Evolutionary conservation across 345 rosid species (phyloP).

Genomic region (Alliaria petiolata): DNA sequence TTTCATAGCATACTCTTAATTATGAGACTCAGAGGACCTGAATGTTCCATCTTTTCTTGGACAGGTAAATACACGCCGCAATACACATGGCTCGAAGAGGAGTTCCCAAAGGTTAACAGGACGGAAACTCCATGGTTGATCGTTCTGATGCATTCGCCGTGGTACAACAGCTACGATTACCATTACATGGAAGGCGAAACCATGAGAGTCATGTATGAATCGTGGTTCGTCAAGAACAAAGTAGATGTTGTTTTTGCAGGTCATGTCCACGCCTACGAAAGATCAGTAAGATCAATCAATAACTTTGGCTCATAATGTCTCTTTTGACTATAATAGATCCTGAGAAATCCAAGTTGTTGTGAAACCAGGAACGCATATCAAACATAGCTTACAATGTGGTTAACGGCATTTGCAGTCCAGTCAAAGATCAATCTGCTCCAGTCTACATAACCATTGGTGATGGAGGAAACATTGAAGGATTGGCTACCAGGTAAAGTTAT

Average conservation of each 20-base stretch:
- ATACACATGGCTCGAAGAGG: slow-evolving; percentile 60
- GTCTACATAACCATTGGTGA: slow-evolving; percentile 85
- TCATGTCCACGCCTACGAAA: slow-evolving; percentile 90
- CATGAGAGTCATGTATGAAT: slow-evolving; percentile 91
- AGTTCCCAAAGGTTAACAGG: slow-evolving; percentile 81
- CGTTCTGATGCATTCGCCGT: slow-evolving; percentile 72
- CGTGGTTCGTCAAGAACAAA: slow-evolving; percentile 71
- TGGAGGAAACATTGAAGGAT: slow-evolving; percentile 87
- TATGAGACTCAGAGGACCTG: background rate
- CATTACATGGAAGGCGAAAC: slow-evolving; percentile 97
- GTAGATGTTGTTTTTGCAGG: slow-evolving; percentile 90
- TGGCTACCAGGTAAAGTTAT: slow-evolving; percentile 59
- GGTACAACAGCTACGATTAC: slow-evolving; percentile 92
- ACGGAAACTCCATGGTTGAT: slow-evolving; percentile 89
- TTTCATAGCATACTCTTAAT: background rate
- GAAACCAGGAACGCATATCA: slow-evolving; percentile 74
- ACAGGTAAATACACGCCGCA: slow-evolving; percentile 86
- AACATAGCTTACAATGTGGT: slow-evolving; percentile 65
- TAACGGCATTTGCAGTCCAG: slow-evolving; percentile 57
- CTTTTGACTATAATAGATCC: background rate
- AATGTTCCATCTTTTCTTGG: background rate
- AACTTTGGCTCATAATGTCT: background rate
- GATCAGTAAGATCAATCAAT: slow-evolving; percentile 66
- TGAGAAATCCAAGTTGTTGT: background rate
- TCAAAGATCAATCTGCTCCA: slow-evolving; percentile 64